These are phyloP conservation scores for Colletotrichum somersetense DNA, from an alignment of 2,329 filamentous ascomycete species.

Conservation along the genomic window DNA sequence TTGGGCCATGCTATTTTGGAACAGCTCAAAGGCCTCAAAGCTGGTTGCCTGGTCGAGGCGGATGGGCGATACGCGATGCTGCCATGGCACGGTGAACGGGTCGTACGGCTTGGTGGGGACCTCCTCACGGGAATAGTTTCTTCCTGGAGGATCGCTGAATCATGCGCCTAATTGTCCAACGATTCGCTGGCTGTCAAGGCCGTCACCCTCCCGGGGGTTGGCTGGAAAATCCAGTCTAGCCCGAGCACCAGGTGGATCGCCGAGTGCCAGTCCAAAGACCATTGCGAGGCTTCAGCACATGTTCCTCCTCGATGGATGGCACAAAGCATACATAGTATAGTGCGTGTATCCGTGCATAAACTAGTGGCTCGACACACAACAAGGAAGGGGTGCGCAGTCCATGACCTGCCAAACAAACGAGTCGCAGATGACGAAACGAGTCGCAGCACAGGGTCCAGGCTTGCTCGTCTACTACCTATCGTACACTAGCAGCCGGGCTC, in stretches of 20 bases:
- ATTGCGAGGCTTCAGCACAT: constrained; percentile 37
- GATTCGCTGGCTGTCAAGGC: constrained; percentile 29
- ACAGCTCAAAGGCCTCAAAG: constrained; percentile 16
- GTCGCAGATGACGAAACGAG: constrained; percentile 38
- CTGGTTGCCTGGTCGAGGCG: constrained; percentile 16
- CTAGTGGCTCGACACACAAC: constrained; percentile 19
- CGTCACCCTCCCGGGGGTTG: constrained; percentile 34
- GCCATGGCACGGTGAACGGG: constrained; percentile 14
- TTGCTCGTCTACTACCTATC: constrained; percentile 6
- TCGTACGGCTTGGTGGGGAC: constrained; percentile 27
- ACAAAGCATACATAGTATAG: background rate
- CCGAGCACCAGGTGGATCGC: constrained; percentile 34
- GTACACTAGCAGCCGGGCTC: constrained; percentile 19
- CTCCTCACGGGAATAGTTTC: constrained; percentile 29
- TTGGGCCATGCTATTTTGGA: constrained; percentile 21
- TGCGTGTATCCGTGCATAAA: background rate
- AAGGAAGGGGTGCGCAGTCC: constrained; percentile 34
- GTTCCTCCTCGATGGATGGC: constrained; percentile 17
- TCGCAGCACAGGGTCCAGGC: constrained; percentile 37
- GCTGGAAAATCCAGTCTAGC: constrained; percentile 18
- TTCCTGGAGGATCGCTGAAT: constrained; percentile 37
- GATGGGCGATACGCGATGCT: constrained; percentile 16
- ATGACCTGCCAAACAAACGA: constrained; percentile 36
- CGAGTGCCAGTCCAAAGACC: constrained; percentile 30
- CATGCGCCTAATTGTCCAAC: constrained; percentile 32